These are phyloP conservation scores for Aspergillus steynii DNA, from an alignment of 495 filamentous ascomycete species.

Conservation along the genomic window DNA sequence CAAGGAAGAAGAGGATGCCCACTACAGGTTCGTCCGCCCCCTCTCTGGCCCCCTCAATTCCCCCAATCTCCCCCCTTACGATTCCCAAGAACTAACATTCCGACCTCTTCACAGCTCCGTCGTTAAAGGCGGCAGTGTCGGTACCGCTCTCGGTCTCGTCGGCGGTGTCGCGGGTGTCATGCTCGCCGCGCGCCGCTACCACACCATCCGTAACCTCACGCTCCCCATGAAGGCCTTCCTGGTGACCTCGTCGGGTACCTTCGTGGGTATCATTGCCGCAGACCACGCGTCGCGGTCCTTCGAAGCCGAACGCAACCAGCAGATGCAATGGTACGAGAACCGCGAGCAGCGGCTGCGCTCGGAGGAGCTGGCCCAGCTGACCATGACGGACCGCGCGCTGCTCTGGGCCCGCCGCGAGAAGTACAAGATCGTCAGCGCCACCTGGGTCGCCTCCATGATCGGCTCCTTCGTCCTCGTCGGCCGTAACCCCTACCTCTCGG, in stretches of 20 bases:
- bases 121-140: constrained; percentile 73
- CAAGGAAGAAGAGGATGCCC: constrained; percentile 80
- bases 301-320: constrained; percentile 68
- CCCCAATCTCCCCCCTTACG: constrained; percentile 10
- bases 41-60: neutral
- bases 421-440: constrained; percentile 83
- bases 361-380: constrained; percentile 49
- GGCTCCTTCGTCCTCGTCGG: constrained; percentile 74
- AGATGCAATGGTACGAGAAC: constrained; percentile 65
- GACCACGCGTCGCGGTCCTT: constrained; percentile 75
- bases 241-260: constrained; percentile 78
- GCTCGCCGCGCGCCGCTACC: constrained; percentile 61
- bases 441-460: constrained; percentile 83
- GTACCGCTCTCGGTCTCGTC: constrained; percentile 63
- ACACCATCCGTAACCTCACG: constrained; percentile 74
- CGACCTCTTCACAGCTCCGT: constrained; percentile 53
- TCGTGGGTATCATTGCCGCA: constrained; percentile 80
- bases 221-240: constrained; percentile 90
- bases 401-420: constrained; percentile 74
- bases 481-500: constrained; percentile 72
- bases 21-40: constrained; percentile 53
- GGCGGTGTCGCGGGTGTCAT: constrained; percentile 65
- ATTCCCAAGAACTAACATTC: constrained; percentile 7
- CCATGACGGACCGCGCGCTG: constrained; percentile 53
- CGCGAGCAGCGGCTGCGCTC: constrained; percentile 53